These are phyloP conservation scores for Poronia punctata DNA, from an alignment of 495 filamentous ascomycete genomes.

Conservation along the genomic window DNA sequence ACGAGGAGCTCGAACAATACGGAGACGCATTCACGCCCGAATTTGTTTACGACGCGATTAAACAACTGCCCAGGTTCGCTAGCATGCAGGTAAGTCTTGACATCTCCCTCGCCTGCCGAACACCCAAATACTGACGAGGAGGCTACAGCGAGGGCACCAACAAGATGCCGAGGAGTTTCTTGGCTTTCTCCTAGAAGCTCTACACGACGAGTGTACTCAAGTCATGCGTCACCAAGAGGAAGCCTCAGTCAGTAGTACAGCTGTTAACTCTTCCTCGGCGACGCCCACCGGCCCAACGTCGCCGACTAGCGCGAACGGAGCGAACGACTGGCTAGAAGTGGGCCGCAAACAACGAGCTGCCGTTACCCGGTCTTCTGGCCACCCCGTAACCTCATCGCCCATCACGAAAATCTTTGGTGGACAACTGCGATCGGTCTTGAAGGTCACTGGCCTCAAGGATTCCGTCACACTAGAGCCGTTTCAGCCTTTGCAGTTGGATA, in stretches of 20 bases:
- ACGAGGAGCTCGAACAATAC: constrained; percentile 77
- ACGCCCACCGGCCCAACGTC: constrained; percentile 32
- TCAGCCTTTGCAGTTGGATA: constrained; percentile 91
- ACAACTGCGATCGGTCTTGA: constrained; percentile 81
- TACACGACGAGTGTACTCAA: constrained; percentile 85
- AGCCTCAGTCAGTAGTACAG: constrained; percentile 34
- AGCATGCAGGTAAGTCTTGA: constrained; percentile 68
- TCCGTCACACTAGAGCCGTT: constrained; percentile 91
- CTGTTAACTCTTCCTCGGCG: constrained; percentile 29
- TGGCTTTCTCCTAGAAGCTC: constrained; percentile 83
- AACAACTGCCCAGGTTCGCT: constrained; percentile 76
- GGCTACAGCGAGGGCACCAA: constrained; percentile 75
- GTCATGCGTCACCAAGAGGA: constrained; percentile 53
- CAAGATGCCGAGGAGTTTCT: constrained; percentile 98
- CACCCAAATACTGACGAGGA: constrained; percentile 20
- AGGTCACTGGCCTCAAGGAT: constrained; percentile 76
- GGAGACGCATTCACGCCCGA: constrained; percentile 90
- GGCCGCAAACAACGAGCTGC: constrained; percentile 84
- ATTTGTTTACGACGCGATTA: constrained; percentile 90
- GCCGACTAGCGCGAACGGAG: constrained; percentile 33
- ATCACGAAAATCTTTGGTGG: constrained; percentile 94
- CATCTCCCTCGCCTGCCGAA: background rate
- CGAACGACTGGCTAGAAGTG: constrained; percentile 83
- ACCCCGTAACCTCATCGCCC: constrained; percentile 64
- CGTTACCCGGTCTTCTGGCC: constrained; percentile 80